These are phyloP conservation scores for Trichosporon sp. DNA, from an alignment of 1,284 basidiomycete species.

Conservation along the genomic window DNA sequence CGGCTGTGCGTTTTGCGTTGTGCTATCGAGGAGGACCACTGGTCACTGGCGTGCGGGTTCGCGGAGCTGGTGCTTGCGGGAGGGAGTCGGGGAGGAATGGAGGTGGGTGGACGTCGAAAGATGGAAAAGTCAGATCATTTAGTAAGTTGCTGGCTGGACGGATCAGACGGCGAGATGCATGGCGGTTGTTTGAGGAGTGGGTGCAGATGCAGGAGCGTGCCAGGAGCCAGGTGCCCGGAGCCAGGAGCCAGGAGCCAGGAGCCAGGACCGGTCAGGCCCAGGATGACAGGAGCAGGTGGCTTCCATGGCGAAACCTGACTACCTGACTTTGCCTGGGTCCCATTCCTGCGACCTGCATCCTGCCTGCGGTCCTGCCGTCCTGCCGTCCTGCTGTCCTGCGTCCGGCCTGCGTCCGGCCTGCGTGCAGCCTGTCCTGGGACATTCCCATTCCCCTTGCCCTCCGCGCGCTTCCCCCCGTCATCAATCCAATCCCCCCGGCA, in stretches of 20 bases:
- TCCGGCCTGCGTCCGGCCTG: not conserved
- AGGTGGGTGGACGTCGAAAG: not conserved
- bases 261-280: not conserved
- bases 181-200: not conserved
- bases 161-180: not conserved
- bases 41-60: not conserved
- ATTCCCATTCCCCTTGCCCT: not conserved
- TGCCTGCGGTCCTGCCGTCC: too few relatives aligned
- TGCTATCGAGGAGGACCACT: not conserved
- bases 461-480: too few relatives aligned
- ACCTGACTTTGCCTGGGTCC: not conserved
- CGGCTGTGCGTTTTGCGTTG: not conserved
- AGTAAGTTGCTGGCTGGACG: not conserved
- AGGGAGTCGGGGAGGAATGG: not conserved
- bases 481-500: not conserved
- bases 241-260: not conserved
- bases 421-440: not conserved
- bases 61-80: not conserved
- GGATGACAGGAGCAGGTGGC: conserved; percentile 1
- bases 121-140: conserved; percentile 1
- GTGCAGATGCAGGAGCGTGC: not conserved
- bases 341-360: not conserved
- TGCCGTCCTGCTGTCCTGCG: not conserved
- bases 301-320: conserved; percentile 4
- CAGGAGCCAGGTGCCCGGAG: not conserved